Evolutionary conservation across 2,329 filamentous ascomycete species (phyloP).

Genomic region (Exophiala alcalophila): DNA sequence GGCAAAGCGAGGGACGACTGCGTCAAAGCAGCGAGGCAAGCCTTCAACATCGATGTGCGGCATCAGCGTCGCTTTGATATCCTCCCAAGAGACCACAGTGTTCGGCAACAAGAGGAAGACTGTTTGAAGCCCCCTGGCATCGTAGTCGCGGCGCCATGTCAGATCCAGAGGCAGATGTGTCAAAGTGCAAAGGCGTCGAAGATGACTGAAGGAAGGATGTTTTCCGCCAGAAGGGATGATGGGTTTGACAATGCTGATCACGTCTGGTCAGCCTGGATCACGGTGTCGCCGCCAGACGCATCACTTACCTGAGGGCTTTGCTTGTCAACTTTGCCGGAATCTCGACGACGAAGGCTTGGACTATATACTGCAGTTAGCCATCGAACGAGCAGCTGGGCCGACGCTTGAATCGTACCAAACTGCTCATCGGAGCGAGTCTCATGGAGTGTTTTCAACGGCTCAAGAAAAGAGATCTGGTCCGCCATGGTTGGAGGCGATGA

Average conservation of each 20-base stretch:
- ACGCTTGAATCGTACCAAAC: conserved; percentile 36
- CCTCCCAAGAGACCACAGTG: conserved; percentile 36
- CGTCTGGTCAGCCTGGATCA: conserved; percentile 5
- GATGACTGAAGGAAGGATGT: conserved; percentile 35
- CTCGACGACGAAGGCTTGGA: conserved; percentile 44
- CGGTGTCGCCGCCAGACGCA: no score
- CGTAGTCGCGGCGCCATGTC: conserved; percentile 30
- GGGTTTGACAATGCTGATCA: conserved; percentile 28
- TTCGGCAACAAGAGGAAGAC: conserved; percentile 44
- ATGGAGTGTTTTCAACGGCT: conserved; percentile 44
- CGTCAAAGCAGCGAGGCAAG: conserved; percentile 31
- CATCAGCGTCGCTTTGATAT: conserved; percentile 33
- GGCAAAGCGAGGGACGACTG: conserved; percentile 41
- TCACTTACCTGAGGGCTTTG: conserved; percentile 43
- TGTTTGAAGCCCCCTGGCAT: conserved; percentile 31
- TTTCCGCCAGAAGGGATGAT: conserved; percentile 41
- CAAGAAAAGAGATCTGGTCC: conserved; percentile 29
- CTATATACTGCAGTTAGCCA: conserved; percentile 32
- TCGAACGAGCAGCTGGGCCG: conserved; percentile 5
- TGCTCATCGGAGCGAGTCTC: conserved; percentile 42
- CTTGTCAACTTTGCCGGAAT: conserved; percentile 45
- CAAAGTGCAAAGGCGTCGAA: conserved; percentile 28
- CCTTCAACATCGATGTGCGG: conserved; percentile 40
- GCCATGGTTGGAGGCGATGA: conserved; percentile 19
- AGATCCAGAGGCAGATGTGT: conserved; percentile 29